phyloP scores from a whole-genome alignment of 2,329 filamentous ascomycete genomes.

The Xylariaceae sp. region DNA sequence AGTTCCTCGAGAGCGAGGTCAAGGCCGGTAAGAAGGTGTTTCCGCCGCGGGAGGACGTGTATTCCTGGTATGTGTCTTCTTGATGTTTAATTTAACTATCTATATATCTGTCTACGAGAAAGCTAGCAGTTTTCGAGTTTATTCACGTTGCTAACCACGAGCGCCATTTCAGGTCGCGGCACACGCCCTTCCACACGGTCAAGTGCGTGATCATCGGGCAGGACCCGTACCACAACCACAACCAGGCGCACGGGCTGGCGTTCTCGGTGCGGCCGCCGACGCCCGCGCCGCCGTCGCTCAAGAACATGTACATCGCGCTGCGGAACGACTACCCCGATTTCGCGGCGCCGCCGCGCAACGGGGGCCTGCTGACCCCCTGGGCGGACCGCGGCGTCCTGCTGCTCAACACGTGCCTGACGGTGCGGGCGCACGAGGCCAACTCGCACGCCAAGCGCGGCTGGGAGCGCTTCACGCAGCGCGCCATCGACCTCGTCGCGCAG shows the following conservation, averaged over 20 bases:
- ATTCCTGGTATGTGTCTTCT: slow-evolving; percentile 74
- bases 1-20: slow-evolving; percentile 80
- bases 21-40: slow-evolving; percentile 77
- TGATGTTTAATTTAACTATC: neutral
- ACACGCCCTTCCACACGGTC: slow-evolving; percentile 85
- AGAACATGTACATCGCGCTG: slow-evolving; percentile 90
- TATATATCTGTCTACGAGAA: slow-evolving; percentile 1
- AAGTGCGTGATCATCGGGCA: slow-evolving; percentile 94
- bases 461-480: slow-evolving; percentile 89
- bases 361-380: slow-evolving; percentile 88
- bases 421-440: slow-evolving; percentile 85
- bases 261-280: slow-evolving; percentile 94
- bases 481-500: slow-evolving; percentile 84
- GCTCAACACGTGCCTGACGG: slow-evolving; percentile 93
- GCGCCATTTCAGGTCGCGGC: slow-evolving; percentile 72
- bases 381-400: slow-evolving; percentile 90
- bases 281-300: slow-evolving; percentile 82
- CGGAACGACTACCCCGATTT: slow-evolving; percentile 88
- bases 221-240: slow-evolving; percentile 94
- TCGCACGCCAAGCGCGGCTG: slow-evolving; percentile 85
- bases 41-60: slow-evolving; percentile 85
- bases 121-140: too few relatives aligned
- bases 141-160: slow-evolving; percentile 23
- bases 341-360: slow-evolving; percentile 71
- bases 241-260: slow-evolving; percentile 93